Evolutionary conservation across 2,329 filamentous ascomycete species (phyloP), one percentile per base, ranked within the genome.

Genomic region (Ophiostoma fasciatum): DNA sequence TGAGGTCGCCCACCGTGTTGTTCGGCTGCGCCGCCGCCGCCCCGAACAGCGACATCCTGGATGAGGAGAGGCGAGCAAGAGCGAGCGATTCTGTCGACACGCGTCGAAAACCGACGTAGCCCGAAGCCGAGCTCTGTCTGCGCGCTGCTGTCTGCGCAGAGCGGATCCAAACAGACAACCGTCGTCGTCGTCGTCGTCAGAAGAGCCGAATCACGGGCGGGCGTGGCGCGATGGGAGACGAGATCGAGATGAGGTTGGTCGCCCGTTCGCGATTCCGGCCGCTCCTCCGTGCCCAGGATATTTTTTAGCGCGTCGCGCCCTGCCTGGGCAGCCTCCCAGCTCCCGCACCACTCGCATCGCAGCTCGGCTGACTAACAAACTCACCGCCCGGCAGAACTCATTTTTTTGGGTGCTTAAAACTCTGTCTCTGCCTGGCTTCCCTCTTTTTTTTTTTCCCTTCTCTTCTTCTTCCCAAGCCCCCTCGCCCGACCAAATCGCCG

Each of bases 401-500:
- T 36, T 27, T 35, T 37, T 28, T 8, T 14, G 5, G n/a, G 26
- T 9, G n/a, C 7, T 35, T 32, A 39, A 45, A 43, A 44, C n/a
- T 38, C 36, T 35, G 39, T 33, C 35, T 30, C 27, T 28, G n/a
- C 8, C 28, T 17, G n/a, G n/a, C n/a, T 25, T 18, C 8, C 14
- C 15, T 23, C 17, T 21, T 11, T 5, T 7, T 33, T 28, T 31
- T 31, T 17, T 41, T 30, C 29, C 51, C 44, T 46, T 48, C 46
- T 38, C 44, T 52, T 49, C 49, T 48, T 55, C 56, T 56, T 51
- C 57, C 51, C 56, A 62, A 64, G 73, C 74, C 76, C 78, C 76
- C 84, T 94, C 87, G 87, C 71, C 87, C 84, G 75, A 94, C 42
- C 84, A 84, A 84, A 94, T 94, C 88, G 88, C 87, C 80, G 77